Percentiles rank a stretch among this genome's conserved stretches.
Conservation (phyloP, 148 eudicot species). For the Camellia lanceoleosa region DNA sequence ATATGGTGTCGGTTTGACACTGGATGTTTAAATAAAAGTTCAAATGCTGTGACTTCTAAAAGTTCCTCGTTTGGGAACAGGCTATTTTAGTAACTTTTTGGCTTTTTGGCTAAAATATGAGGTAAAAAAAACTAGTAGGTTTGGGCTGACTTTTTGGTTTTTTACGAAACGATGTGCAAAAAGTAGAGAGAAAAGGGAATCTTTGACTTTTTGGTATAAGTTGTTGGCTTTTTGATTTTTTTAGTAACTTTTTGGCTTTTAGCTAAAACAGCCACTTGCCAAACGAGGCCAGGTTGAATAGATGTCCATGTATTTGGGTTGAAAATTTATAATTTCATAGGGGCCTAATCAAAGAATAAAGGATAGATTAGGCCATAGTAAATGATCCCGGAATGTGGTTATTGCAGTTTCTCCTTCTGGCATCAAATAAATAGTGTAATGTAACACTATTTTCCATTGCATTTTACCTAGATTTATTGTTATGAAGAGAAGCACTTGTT, state of each 20-base stretch:
- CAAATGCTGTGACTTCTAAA: background rate
- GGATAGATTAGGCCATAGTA: background rate
- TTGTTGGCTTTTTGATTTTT: too few relatives aligned
- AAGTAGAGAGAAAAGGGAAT: too few relatives aligned
- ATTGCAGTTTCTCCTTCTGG: background rate
- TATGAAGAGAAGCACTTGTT: background rate
- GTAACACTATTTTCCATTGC: background rate
- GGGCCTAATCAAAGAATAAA: background rate
- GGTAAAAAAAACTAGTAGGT: too few relatives aligned
- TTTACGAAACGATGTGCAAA: too few relatives aligned
- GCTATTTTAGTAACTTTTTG: too few relatives aligned
- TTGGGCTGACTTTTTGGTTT: too few relatives aligned
- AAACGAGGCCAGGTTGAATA: too few relatives aligned
- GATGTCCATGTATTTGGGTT: background rate
- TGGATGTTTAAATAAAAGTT: background rate
- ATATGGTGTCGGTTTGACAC: conserved; percentile 8
- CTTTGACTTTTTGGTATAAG: too few relatives aligned
- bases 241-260: too few relatives aligned
- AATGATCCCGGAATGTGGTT: background rate
- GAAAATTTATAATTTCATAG: background rate
- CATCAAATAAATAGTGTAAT: background rate
- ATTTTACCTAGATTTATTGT: background rate
- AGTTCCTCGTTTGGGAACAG: too few relatives aligned
- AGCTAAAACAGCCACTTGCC: too few relatives aligned
- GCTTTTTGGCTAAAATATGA: too few relatives aligned